Evolutionary conservation across 768 basidiomycete genomes (phyloP).

Genomic region (Tricholoma terreum): DNA sequence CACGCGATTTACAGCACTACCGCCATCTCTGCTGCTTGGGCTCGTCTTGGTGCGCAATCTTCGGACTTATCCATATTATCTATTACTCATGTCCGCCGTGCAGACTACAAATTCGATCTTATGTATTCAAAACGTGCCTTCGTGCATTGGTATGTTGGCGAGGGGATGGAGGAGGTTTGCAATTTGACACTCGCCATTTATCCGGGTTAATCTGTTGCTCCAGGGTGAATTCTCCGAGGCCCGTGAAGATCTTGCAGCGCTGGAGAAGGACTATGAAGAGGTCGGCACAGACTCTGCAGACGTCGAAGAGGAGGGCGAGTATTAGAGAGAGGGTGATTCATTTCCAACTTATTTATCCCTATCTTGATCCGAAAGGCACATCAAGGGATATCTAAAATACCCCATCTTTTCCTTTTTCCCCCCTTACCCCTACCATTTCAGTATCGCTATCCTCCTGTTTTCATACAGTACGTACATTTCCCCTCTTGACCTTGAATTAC

Average conservation of each 20-base stretch:
- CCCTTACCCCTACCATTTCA: conserved; percentile 12
- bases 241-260: conserved; percentile 94
- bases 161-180: conserved; percentile 94
- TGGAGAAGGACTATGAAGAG: conserved; percentile 95
- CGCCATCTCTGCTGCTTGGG: conserved; percentile 93
- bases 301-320: conserved; percentile 63
- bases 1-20: conserved; percentile 56
- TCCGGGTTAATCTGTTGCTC: background rate
- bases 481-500: conserved; percentile 8
- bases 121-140: conserved; percentile 96
- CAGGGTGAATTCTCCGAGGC: conserved; percentile 97
- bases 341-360: conserved; percentile 11
- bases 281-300: conserved; percentile 78
- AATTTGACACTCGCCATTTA: conserved; percentile 2
- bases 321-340: conserved; percentile 33
- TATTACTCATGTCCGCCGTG: conserved; percentile 8
- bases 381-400: conserved; percentile 17
- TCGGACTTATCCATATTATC: background rate
- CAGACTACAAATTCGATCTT: conserved; percentile 97
- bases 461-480: conserved; percentile 11
- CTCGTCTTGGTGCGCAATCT: conserved; percentile 58
- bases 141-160: conserved; percentile 94
- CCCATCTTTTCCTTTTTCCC: conserved; percentile 11
- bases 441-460: background rate
- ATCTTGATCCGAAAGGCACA: conserved; percentile 6